Evolutionary conservation across 2,329 filamentous ascomycete species (phyloP), one percentile per base, ranked within the genome.

Genomic region (Colletotrichum scovillei): DNA sequence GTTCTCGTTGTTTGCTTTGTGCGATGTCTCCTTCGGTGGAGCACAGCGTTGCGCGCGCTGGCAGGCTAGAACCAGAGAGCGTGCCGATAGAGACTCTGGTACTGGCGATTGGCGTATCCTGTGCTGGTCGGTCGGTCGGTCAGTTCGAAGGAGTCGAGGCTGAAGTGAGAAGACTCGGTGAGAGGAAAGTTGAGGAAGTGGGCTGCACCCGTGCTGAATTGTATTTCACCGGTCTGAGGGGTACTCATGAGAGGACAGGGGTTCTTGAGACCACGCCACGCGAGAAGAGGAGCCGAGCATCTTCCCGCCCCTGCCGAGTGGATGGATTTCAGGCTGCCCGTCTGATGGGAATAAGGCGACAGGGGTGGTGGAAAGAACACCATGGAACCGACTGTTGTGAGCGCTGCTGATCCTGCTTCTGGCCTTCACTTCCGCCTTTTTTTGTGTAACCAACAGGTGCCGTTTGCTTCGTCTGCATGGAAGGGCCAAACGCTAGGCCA

Each of bases 221-320:
- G 81, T 83, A 82, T 83, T 79, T 81, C 75, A 80, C 80, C 81
- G 81, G 81, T 83, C 80, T 82, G 82, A 83, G 82, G 82, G 82
- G 82, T 83, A 82, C 79, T 76, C 74, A 77, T 77, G 77, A 76
- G 73, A 74, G 75, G 76, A 78, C 79, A 80, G 77, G 79, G 80
- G 76, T 76, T 70, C 28, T 66, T 67, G 67, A 72, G 68, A 71
- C 62, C 72, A 75, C 72, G 74, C 74, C 74, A 75, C 74, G 74
- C 74, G 74, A 75, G 68, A 72, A 59, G 67, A 75, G 73, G 70
- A 72, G 69, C 69, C 73, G 62, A 69, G 74, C 56, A 73, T 73
- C 71, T 71, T 73, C 71, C 71, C 71, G 71, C 67, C 71, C 71
- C 67, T 73, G 71, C 71, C 71, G 71, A 71, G 60, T 73, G 71